Base-by-base conservation (phyloP, 2,329 filamentous ascomycete genomes). In the Fusarium annulatum region DNA sequence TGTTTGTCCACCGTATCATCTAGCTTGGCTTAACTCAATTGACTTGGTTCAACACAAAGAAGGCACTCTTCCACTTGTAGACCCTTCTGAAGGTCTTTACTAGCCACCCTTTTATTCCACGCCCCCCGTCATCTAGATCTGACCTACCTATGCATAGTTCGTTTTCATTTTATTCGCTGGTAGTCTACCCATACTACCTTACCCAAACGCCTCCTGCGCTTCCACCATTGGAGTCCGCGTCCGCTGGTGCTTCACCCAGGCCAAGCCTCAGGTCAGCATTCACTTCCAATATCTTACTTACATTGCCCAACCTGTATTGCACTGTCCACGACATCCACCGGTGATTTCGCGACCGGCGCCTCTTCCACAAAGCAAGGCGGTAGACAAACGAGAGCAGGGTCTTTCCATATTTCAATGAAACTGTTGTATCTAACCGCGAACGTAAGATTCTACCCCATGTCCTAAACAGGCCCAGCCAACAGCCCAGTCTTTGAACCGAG, bases 161-260 rank as follows among this genome's bases (percentile, higher is more conserved):
- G 30, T 52, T 36, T 71, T 68, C 67, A 68, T 71, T 61, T 71
- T 62, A 72, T 71, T 58, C 38, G 58, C 45, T 64, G 59, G 62
- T 71, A 48, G 19, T 48, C 45, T 28, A 33, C 33, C 33, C 11
- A 48, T 46, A 21, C 45, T 48, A 59, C 67, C 67, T 59, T 64
- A 61, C 71, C 63, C 57, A 64, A 63, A 73, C 71, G 71, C 71
- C 71, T 74, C 71, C 51, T 72, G 71, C 71, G 53, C 55, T 71
- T 59, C 42, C 41, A 58, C 71, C 28, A 69, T 46, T 67, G 53
- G 45, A 53, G 56, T 53, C 64, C 49, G 52, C 42, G 55, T 42
- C 39, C 70, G 46, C 49, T 45, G 38, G 38, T 39, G 39, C 30
- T 43, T 43, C 41, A 55, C 34, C 42, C 48, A 53, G 52, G 61